phyloP scores from a whole-genome alignment of 228 moss, liverwort and hornwort species.

The Sphagnum magellanicum region DNA sequence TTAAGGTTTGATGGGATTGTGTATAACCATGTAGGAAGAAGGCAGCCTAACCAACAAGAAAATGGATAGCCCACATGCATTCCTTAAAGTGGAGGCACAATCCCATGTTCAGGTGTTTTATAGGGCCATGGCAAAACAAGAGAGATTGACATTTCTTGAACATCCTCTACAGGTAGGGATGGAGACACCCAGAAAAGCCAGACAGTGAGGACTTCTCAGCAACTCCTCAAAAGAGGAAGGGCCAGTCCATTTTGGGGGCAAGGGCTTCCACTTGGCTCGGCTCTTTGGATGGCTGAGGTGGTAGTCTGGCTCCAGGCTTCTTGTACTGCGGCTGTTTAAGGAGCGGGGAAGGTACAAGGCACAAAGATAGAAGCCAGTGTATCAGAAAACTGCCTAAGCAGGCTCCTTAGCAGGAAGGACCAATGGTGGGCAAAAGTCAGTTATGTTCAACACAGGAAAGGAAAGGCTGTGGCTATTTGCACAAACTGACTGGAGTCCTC shows the following conservation, averaged over 20 bases:
- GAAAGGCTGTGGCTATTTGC: no score
- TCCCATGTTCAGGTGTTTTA: no score
- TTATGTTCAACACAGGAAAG: no score
- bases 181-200: slow-evolving; percentile 26
- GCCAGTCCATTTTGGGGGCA: slow-evolving; percentile 53
- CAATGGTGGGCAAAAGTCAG: slow-evolving; percentile 15
- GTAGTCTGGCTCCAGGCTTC: slow-evolving; percentile 71
- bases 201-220: slow-evolving; percentile 48
- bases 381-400: slow-evolving; percentile 49
- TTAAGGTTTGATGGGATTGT: no score
- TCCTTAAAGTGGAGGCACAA: no score
- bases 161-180: slow-evolving; percentile 42
- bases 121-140: no score
- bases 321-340: slow-evolving; percentile 62
- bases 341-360: slow-evolving; percentile 39
- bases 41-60: no score
- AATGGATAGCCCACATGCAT: no score
- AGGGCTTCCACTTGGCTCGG: slow-evolving; percentile 54
- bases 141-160: slow-evolving; percentile 47
- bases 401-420: slow-evolving; percentile 37
- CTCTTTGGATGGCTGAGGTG: slow-evolving; percentile 48
- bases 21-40: no score
- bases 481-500: no score
- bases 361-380: slow-evolving; percentile 47
- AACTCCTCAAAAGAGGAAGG: slow-evolving; percentile 67